phyloP scores from a whole-genome alignment of 257 asterid species.

The Solanum chmielewskii region DNA sequence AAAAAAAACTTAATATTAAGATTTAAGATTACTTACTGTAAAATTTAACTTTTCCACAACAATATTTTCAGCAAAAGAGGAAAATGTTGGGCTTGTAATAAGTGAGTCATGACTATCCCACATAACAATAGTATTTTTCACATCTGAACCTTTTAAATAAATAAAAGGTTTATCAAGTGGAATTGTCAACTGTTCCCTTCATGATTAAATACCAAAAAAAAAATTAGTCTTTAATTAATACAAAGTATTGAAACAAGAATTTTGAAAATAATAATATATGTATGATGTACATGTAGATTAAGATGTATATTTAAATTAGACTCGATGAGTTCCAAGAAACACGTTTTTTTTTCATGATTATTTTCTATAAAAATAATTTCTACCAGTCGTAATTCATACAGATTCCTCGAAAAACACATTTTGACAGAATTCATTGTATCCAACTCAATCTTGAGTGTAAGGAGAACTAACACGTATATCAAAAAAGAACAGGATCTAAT shows the following conservation, averaged over 20 bases:
- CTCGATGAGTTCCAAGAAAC: background rate
- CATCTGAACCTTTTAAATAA: slow-evolving; percentile 34
- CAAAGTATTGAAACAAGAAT: background rate
- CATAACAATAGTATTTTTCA: slow-evolving; percentile 7
- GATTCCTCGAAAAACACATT: background rate
- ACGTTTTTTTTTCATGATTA: background rate
- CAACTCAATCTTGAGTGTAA: background rate
- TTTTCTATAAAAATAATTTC: background rate
- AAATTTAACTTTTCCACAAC: slow-evolving; percentile 1
- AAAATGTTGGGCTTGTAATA: slow-evolving; percentile 23
- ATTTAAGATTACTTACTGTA: slow-evolving; percentile 2
- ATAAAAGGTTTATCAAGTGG: slow-evolving; percentile 33
- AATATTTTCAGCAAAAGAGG: slow-evolving; percentile 28
- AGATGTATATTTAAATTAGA: background rate
- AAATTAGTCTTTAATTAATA: background rate
- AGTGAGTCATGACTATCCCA: slow-evolving; percentile 19
- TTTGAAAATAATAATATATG: background rate
- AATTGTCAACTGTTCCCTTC: slow-evolving; percentile 32
- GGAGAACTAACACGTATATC: background rate
- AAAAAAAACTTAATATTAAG: background rate
- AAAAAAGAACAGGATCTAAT: background rate
- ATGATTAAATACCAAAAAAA: background rate
- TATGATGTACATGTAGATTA: background rate
- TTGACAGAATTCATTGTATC: background rate
- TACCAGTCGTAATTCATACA: background rate